These are phyloP conservation scores for Phytophthora fragariae DNA, from an alignment of 352 stramenopile species.

Conservation along the genomic window DNA sequence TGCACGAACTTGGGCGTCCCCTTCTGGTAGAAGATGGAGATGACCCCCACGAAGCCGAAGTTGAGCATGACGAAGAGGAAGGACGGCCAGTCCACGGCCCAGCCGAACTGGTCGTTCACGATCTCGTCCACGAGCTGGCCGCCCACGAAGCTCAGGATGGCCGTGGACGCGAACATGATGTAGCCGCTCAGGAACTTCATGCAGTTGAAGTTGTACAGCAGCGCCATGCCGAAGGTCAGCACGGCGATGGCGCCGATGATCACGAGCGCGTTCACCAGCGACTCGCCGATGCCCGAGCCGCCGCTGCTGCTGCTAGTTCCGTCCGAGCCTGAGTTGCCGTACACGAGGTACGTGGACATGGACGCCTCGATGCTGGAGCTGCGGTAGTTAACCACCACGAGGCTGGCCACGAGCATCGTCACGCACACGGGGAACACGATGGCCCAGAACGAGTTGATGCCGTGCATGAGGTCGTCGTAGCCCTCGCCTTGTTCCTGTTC, in stretches of 20 bases:
- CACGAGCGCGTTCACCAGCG: constrained; percentile 88
- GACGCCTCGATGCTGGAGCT: constrained; percentile 77
- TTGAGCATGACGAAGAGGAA: constrained; percentile 93
- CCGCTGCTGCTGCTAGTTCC: constrained; percentile 22
- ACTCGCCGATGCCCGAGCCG: constrained; percentile 61
- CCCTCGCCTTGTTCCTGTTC: constrained; percentile 41
- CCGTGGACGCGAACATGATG: constrained; percentile 90
- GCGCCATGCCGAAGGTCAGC: constrained; percentile 90
- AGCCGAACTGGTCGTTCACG: constrained; percentile 76
- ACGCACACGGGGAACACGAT: constrained; percentile 84
- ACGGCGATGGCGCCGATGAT: constrained; percentile 88
- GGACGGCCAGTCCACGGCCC: constrained; percentile 76
- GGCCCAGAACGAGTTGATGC: constrained; percentile 90
- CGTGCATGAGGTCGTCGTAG: constrained; percentile 84
- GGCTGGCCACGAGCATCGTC: constrained; percentile 83
- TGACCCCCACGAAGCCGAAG: constrained; percentile 89
- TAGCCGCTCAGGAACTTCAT: constrained; percentile 83
- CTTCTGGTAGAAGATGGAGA: constrained; percentile 93
- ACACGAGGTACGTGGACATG: constrained; percentile 88
- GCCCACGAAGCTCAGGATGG: constrained; percentile 89
- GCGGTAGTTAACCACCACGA: constrained; percentile 88
- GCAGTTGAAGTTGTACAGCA: constrained; percentile 92
- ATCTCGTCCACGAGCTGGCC: constrained; percentile 87
- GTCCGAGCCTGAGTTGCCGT: constrained; percentile 63
- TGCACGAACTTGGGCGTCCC: constrained; percentile 87